Conservation (phyloP, 1,284 basidiomycete species). For the Stygiomarasmius scandens region DNA sequence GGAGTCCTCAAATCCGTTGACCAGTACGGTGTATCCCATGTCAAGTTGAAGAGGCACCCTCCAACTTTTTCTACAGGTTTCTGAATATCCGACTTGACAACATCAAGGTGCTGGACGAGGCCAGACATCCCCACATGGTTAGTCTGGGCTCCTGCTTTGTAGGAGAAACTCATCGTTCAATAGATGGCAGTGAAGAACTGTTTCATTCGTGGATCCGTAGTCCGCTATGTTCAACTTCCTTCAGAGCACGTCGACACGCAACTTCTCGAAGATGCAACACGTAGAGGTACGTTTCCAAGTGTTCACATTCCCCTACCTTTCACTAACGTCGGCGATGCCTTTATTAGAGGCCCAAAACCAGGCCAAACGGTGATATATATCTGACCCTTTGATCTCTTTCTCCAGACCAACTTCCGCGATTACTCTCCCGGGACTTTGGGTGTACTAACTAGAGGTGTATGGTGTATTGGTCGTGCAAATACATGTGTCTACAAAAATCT, state of each 20-base stretch:
- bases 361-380: conserved; percentile 52
- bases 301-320: background rate
- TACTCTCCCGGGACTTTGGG: background rate
- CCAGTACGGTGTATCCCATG: conserved; percentile 66
- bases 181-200: conserved; percentile 99
- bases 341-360: conserved; percentile 55
- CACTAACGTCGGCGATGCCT: conserved; percentile 6
- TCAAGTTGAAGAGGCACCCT: conserved; percentile 1
- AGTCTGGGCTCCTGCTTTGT: conserved; percentile 24
- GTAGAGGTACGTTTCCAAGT: conserved; percentile 70
- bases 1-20: conserved; percentile 97
- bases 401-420: no score
- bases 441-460: background rate
- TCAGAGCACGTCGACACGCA: conserved; percentile 95
- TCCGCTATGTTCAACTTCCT: conserved; percentile 95
- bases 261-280: conserved; percentile 94
- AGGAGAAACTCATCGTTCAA: background rate
- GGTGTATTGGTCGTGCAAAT: background rate
- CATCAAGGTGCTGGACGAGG: conserved; percentile 92
- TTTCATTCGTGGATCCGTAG: conserved; percentile 98
- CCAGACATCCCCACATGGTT: conserved; percentile 97
- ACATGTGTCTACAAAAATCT: background rate
- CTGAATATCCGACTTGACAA: conserved; percentile 96
- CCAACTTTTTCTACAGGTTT: conserved; percentile 60
- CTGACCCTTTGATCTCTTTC: no score